Evolutionary conservation across 176 grass and related monocot species (phyloP).

Genomic region (Thalia dealbata): DNA sequence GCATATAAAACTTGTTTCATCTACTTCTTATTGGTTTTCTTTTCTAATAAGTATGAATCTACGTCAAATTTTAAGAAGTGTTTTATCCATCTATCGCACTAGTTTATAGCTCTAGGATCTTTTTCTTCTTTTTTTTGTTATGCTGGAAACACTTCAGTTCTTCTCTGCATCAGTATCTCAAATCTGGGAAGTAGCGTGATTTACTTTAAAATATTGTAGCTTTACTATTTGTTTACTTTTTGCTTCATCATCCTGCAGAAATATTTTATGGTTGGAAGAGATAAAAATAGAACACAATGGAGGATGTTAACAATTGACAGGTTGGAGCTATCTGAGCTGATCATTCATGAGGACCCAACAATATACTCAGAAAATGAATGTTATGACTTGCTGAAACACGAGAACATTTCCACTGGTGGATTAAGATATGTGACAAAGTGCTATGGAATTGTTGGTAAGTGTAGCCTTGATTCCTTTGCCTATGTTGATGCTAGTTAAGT

Average conservation of each 20-base stretch:
- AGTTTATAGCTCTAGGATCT: neutral
- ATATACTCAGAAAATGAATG: slow-evolving; percentile 55
- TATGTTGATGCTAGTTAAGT: neutral
- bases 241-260: slow-evolving; percentile 41
- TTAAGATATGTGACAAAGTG: slow-evolving; percentile 86
- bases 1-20: neutral
- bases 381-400: slow-evolving; percentile 49
- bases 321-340: slow-evolving; percentile 48
- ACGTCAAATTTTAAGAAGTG: neutral
- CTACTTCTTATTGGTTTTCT: neutral
- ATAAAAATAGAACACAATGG: slow-evolving; percentile 63
- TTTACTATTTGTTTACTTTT: slow-evolving; percentile 5
- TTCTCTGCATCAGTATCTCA: neutral
- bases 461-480: neutral
- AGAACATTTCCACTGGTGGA: slow-evolving; percentile 69
- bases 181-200: neutral
- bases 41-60: neutral
- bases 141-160: neutral
- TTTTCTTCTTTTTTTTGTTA: neutral
- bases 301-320: slow-evolving; percentile 79
- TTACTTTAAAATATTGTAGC: neutral
- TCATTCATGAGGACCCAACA: slow-evolving; percentile 65
- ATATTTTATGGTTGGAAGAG: slow-evolving; percentile 82
- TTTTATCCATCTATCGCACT: neutral
- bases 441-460: slow-evolving; percentile 77